Percentiles rank a stretch among this genome's conserved stretches.
Evolutionary conservation across 257 asterid species (phyloP).

Genomic region (Fraxinus anomala): DNA sequence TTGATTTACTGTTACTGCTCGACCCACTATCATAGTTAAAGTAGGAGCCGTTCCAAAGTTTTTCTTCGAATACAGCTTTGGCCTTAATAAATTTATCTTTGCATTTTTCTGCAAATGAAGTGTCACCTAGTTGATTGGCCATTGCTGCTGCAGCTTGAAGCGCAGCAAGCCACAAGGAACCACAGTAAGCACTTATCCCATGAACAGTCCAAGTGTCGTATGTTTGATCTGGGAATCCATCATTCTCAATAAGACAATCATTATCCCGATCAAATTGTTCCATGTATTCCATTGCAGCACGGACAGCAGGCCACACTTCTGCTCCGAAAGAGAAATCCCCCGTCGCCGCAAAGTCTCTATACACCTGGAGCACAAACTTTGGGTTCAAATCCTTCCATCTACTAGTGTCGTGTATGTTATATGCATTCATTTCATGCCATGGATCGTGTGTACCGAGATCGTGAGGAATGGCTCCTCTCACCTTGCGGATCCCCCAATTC

Average conservation of each 20-base stretch:
- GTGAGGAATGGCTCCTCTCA: constrained; percentile 92
- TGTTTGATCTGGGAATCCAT: constrained; percentile 97
- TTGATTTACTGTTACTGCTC: constrained; percentile 87
- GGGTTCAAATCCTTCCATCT: constrained; percentile 95
- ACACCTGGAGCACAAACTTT: constrained; percentile 91
- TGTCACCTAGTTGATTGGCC: constrained; percentile 85
- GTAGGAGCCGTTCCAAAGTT: constrained; percentile 90
- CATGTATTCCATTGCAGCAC: constrained; percentile 97
- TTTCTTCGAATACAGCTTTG: constrained; percentile 64
- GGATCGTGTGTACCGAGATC: constrained; percentile 99
- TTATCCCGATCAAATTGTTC: constrained; percentile 89
- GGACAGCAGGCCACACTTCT: constrained; percentile 92
- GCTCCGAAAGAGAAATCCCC: constrained; percentile 81
- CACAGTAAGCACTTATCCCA: constrained; percentile 92
- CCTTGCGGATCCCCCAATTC: constrained; percentile 86
- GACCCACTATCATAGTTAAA: constrained; percentile 94
- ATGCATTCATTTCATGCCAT: constrained; percentile 99
- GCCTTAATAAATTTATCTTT: constrained; percentile 63
- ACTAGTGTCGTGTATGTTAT: constrained; percentile 95
- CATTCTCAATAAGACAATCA: constrained; percentile 87
- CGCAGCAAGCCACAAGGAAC: constrained; percentile 95
- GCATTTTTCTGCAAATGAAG: constrained; percentile 74
- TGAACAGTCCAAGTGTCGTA: constrained; percentile 98
- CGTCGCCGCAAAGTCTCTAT: constrained; percentile 92
- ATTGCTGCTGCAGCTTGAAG: constrained; percentile 93